Conservation (phyloP, 305 asterid genomes). For the Solanum hybrid region DNA sequence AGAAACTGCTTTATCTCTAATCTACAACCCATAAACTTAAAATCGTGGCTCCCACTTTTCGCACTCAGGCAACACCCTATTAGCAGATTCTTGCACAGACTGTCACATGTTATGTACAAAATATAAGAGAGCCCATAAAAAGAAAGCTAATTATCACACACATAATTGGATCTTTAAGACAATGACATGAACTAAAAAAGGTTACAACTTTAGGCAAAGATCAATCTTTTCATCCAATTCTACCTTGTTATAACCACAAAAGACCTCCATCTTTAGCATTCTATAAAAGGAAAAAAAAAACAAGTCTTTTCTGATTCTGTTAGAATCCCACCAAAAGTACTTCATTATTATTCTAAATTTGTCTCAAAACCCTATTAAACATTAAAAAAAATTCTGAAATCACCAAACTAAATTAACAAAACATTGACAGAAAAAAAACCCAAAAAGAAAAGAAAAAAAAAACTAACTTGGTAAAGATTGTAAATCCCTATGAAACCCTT, state of each 20-base stretch:
- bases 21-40: not conserved
- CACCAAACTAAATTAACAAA: not conserved
- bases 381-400: not conserved
- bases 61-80: not conserved
- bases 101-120: not conserved
- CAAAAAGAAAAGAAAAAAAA: not conserved
- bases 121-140: not conserved
- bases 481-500: conserved; percentile 42
- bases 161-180: not conserved
- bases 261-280: not conserved
- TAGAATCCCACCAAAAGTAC: not conserved
- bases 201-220: not conserved
- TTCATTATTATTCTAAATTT: not conserved
- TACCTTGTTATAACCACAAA: not conserved
- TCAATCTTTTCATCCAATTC: conserved; percentile 2
- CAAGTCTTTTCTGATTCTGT: not conserved
- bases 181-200: not conserved
- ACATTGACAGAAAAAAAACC: not conserved
- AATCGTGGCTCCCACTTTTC: not conserved
- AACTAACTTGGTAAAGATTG: conserved; percentile 52
- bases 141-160: not conserved
- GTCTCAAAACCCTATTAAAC: not conserved
- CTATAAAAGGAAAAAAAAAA: not conserved
- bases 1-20: not conserved
- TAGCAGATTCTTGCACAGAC: not conserved